Base-by-base conservation (phyloP, 176 grass and related monocot genomes). In the Rhynchospora breviuscula region DNA sequence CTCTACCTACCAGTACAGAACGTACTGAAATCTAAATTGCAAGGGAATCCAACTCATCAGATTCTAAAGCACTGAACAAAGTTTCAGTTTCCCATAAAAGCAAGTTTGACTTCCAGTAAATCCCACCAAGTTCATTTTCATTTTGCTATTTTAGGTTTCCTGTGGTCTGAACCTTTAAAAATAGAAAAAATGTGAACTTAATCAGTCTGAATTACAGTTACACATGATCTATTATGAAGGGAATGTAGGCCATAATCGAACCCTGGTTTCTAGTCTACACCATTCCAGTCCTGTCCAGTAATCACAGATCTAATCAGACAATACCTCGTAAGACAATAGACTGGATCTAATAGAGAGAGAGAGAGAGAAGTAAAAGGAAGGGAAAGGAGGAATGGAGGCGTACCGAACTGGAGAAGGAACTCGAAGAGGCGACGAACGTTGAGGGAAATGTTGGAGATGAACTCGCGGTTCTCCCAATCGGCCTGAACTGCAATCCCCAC, bases 391-490 rank as follows among this genome's bases (percentile, higher is more conserved):
- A 83, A 21, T 19, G 60, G 26, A 68, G 19, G 56, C 7, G 11
- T 63, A 97, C 94, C 92, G 85, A 97, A 94, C 78, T 88, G 82
- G 81, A 97, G 68, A 88, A 97, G 94, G 87, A 97, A 94, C 61
- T 97, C 90, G 76, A 97, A 97, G 94, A 94, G 94, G 84, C 94
- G 92, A 8, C 92, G 88, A 26, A 97, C 90, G 85, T 97, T 97
- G 88, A 97, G 94, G 84, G 94, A 97, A 84, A 97, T 94, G 87
- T 97, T 94, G 92, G 94, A 92, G 87, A 94, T 97, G 89, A 97
- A 97, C 90, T 97, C 94, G 65, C 94, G 92, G 85, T 94, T 97
- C 85, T 97, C 94, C 94, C 88, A 97, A 83, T 94, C 94, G 5
- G 94, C 95, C 73, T 97, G 95, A 43, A 97, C 95, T 18, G 95